phyloP scores from a whole-genome alignment of 805 yeast genomes.

The Myxozyma mucilagina region DNA sequence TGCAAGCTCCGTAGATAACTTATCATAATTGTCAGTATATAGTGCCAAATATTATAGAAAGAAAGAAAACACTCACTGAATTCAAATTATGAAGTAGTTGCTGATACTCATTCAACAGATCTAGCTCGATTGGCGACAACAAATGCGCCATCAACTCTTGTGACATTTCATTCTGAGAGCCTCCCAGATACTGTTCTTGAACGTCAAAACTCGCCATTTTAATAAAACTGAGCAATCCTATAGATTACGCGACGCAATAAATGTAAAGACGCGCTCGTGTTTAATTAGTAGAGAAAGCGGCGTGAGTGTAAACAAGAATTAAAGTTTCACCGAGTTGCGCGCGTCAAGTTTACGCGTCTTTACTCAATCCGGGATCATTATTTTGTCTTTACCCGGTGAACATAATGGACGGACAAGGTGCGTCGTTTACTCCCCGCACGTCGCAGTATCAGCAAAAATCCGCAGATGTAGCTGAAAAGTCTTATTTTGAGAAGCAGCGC shows the following conservation, averaged over 20 bases:
- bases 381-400: not conserved
- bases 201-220: not conserved
- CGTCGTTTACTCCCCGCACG: not conserved
- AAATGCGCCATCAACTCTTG: constrained; percentile 17
- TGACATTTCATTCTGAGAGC: not conserved
- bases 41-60: not conserved
- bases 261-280: not conserved
- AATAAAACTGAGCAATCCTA: not conserved
- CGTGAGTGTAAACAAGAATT: not conserved
- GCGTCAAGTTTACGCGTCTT: not conserved
- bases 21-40: not conserved
- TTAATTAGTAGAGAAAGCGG: not conserved
- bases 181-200: not conserved
- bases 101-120: constrained; percentile 23
- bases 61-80: not conserved
- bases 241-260: not conserved
- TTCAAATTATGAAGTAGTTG: constrained; percentile 12
- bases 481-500: constrained; percentile 60
- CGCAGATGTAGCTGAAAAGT: constrained; percentile 10
- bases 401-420: not conserved
- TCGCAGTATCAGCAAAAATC: not conserved
- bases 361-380: not conserved
- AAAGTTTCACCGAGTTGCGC: not conserved
- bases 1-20: constrained; percentile 22
- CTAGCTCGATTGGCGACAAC: constrained; percentile 24